Percentiles rank a stretch among this genome's conserved stretches.
These are phyloP conservation scores for Pseudocercospora eumusae DNA, from an alignment of 2,329 filamentous ascomycete species.

Conservation along the genomic window DNA sequence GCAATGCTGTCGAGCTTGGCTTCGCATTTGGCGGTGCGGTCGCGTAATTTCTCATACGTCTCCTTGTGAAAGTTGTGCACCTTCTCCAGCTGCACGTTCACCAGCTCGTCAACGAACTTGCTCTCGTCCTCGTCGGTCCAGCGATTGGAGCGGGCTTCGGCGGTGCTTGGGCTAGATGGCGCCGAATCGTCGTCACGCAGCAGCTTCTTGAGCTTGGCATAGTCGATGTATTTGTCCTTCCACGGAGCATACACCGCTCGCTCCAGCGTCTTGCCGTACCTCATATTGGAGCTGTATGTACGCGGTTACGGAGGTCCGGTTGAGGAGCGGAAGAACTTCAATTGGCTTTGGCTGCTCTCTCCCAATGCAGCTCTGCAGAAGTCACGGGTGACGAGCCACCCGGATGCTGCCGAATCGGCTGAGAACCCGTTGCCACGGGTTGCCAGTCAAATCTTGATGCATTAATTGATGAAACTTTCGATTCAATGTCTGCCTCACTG, in stretches of 20 bases:
- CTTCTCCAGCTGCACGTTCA: conserved; percentile 93
- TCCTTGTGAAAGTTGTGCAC: conserved; percentile 85
- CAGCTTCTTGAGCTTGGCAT: conserved; percentile 85
- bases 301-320: not conserved
- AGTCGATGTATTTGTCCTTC: conserved; percentile 94
- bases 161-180: conserved; percentile 47
- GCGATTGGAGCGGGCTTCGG: conserved; percentile 50
- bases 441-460: not conserved
- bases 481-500: not conserved
- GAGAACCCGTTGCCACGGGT: not conserved
- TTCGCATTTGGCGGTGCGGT: conserved; percentile 73
- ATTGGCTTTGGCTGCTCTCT: too few relatives aligned
- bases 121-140: conserved; percentile 97
- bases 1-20: conserved; percentile 62
- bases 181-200: conserved; percentile 67
- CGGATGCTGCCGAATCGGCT: not conserved
- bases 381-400: not conserved
- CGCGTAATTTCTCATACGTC: conserved; percentile 77
- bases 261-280: conserved; percentile 86
- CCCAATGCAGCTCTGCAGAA: not conserved
- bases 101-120: conserved; percentile 88
- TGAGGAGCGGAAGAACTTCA: not conserved
- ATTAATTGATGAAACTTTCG: not conserved
- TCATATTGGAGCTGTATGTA: conserved; percentile 61
- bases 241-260: conserved; percentile 80